phyloP scores from a whole-genome alignment of 106 monocot genomes.

The Xerophyta viscosa region DNA sequence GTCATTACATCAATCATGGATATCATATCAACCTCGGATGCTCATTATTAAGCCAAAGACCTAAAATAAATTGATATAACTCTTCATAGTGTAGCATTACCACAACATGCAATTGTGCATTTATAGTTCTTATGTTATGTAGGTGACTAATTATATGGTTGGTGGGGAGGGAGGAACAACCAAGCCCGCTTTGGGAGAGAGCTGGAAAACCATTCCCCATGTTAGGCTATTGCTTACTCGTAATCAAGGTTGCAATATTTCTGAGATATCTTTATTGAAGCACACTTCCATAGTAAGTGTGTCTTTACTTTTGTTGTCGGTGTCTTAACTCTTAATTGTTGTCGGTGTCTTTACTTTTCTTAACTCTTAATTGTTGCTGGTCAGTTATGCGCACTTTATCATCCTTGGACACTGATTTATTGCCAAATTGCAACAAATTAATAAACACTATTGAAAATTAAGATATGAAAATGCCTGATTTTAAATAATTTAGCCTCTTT shows the following conservation, averaged over 20 bases:
- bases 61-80: not conserved
- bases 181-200: slow-evolving; percentile 83
- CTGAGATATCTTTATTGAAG: slow-evolving; percentile 40
- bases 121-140: not conserved
- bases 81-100: not conserved
- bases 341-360: too few relatives aligned
- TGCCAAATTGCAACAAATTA: too few relatives aligned
- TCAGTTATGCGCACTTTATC: too few relatives aligned
- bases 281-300: slow-evolving; percentile 50
- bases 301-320: not conserved
- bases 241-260: slow-evolving; percentile 18
- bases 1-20: not conserved
- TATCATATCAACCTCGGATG: not conserved
- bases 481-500: too few relatives aligned
- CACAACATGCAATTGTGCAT: too few relatives aligned
- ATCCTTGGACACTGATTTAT: too few relatives aligned
- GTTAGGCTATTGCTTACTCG: slow-evolving; percentile 46
- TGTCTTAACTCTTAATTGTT: too few relatives aligned
- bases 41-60: not conserved
- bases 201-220: slow-evolving; percentile 82
- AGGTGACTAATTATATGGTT: slow-evolving; percentile 92
- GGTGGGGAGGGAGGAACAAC: slow-evolving; percentile 49
- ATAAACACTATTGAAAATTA: too few relatives aligned
- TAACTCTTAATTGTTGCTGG: too few relatives aligned
- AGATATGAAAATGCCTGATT: too few relatives aligned